Percentiles rank a stretch among this genome's conserved stretches.
Evolutionary conservation across 192 early-diverging fungal genomes (phyloP).

Genomic region (Spizellomyces punctatus): DNA sequence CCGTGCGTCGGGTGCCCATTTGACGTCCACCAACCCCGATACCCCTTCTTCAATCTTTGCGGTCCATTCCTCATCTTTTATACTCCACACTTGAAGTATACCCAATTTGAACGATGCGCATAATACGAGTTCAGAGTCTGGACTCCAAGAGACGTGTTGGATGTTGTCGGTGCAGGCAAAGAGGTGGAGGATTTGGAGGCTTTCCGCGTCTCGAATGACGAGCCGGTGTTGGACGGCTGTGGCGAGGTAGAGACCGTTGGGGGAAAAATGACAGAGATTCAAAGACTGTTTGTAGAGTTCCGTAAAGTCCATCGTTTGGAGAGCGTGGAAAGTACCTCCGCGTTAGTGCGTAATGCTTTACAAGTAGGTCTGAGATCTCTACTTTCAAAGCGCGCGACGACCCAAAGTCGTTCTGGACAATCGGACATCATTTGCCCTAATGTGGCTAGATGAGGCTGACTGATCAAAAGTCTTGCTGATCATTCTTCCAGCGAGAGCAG

Average conservation of each 20-base stretch:
- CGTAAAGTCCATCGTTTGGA: conserved; percentile 59
- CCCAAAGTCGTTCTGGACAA: too few species aligned
- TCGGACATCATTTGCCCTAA: too few species aligned
- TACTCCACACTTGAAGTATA: conserved; percentile 55
- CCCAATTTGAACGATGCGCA: conserved; percentile 51
- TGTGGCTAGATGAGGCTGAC: too few species aligned
- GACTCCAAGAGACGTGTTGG: conserved; percentile 66
- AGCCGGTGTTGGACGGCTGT: conserved; percentile 65
- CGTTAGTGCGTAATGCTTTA: too few species aligned
- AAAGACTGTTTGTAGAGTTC: conserved; percentile 68
- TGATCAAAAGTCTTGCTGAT: too few species aligned
- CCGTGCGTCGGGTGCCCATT: conserved; percentile 57
- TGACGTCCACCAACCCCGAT: conserved; percentile 45
- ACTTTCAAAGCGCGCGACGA: too few species aligned
- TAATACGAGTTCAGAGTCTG: conserved; percentile 63
- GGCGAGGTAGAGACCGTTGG: conserved; percentile 68
- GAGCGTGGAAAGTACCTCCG: too few species aligned
- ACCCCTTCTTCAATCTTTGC: conserved; percentile 55
- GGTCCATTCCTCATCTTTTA: conserved; percentile 63
- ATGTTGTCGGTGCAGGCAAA: conserved; percentile 56
- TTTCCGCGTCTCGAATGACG: conserved; percentile 67
- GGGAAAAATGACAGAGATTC: conserved; percentile 62
- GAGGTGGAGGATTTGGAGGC: conserved; percentile 63
- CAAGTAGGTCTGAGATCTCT: too few species aligned
- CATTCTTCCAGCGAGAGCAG: too few species aligned